Evolutionary conservation across 768 basidiomycete species (phyloP).

Genomic region (Lactarius quietus): DNA sequence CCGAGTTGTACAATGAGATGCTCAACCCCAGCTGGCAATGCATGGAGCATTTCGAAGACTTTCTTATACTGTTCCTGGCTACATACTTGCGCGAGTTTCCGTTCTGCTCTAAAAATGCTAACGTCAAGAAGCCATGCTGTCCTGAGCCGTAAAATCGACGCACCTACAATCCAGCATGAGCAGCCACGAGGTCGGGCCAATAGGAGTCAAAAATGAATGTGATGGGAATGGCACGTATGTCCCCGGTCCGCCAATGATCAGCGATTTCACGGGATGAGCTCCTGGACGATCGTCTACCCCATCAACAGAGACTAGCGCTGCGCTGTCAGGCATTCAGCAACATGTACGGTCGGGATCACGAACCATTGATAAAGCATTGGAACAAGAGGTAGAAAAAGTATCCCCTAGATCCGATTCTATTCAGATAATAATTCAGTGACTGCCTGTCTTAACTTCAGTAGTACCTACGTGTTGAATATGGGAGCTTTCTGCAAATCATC

Average conservation of each 20-base stretch:
- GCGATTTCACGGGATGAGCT: conserved; percentile 61
- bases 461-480: conserved; percentile 60
- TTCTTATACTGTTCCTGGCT: conserved; percentile 67
- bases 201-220: conserved; percentile 75
- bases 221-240: conserved; percentile 76
- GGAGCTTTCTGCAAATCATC: conserved; percentile 72
- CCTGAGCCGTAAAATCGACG: conserved; percentile 28
- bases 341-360: conserved; percentile 26
- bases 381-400: conserved; percentile 95
- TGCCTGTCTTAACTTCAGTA: not conserved
- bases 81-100: conserved; percentile 79
- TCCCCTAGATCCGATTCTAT: conserved; percentile 74
- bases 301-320: conserved; percentile 58
- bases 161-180: conserved; percentile 82
- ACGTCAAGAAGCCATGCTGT: conserved; percentile 15
- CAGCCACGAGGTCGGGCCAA: conserved; percentile 75
- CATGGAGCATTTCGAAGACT: conserved; percentile 58
- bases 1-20: conserved; percentile 86
- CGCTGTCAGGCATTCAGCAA: conserved; percentile 6
- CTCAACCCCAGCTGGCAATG: conserved; percentile 63
- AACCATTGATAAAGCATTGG: conserved; percentile 86
- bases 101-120: conserved; percentile 65
- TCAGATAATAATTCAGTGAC: not conserved
- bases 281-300: conserved; percentile 60
- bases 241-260: conserved; percentile 73